Percentiles rank a stretch among this genome's conserved stretches.
Evolutionary conservation across 495 filamentous ascomycete species (phyloP).

Genomic region (Tuber calosporum): DNA sequence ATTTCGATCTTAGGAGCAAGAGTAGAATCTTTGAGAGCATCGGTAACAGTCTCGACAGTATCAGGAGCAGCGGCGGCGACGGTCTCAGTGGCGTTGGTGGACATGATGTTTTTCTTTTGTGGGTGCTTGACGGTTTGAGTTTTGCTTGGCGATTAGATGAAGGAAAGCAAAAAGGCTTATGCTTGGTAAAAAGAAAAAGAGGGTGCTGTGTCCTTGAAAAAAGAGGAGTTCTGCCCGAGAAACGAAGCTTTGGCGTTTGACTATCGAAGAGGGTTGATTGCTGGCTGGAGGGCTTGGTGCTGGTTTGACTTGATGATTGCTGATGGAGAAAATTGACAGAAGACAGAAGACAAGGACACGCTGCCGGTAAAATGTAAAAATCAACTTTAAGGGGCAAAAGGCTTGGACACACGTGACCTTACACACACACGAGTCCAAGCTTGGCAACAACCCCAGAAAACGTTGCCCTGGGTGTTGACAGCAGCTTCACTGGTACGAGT

Average conservation of each 20-base stretch:
- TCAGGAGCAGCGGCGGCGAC: slow-evolving; percentile 47
- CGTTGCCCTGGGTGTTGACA: background rate
- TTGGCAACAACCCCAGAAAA: background rate
- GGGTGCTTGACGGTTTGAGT: slow-evolving; percentile 18
- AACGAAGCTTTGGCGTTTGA: slow-evolving; percentile 40
- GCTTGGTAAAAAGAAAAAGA: slow-evolving; percentile 27
- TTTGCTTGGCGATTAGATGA: slow-evolving; percentile 13
- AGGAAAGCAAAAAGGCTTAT: slow-evolving; percentile 1
- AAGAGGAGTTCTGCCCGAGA: slow-evolving; percentile 40
- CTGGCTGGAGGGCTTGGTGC: slow-evolving; percentile 1
- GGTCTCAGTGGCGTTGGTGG: slow-evolving; percentile 52
- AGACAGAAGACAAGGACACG: slow-evolving; percentile 1
- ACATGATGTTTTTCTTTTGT: slow-evolving; percentile 49
- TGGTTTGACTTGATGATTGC: slow-evolving; percentile 5
- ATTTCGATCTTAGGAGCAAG: slow-evolving; percentile 51
- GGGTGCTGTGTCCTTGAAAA: slow-evolving; percentile 26
- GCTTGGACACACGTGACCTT: background rate
- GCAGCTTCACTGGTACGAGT: too few relatives aligned
- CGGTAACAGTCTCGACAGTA: slow-evolving; percentile 70
- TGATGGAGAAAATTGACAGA: background rate
- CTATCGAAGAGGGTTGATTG: slow-evolving; percentile 2
- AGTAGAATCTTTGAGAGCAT: slow-evolving; percentile 69
- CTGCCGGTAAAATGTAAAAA: slow-evolving; percentile 1
- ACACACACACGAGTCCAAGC: background rate
- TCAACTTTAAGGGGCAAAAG: slow-evolving; percentile 3